Evolutionary conservation across 306 rosid genomes (phyloP), one percentile per base, ranked within the genome.

Genomic region (Glycine soja): DNA sequence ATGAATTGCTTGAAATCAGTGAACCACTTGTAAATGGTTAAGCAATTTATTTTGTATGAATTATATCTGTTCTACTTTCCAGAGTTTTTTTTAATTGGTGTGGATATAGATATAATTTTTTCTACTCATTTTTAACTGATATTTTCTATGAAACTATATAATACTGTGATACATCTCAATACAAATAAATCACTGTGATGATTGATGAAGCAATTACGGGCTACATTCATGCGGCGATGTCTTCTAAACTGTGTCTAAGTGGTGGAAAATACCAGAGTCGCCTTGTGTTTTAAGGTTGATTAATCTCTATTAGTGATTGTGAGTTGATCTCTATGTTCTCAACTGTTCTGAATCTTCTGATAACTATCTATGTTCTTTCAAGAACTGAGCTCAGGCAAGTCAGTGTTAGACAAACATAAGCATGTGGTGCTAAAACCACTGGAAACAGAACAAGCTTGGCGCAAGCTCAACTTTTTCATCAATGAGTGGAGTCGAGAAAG

Each of bases 1-100:
- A 95, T 76, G 97, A 95, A 76, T 89, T 93, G 77, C 94, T 95
- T 63, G 90, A 89, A 85, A 90, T 90, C 30, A 91, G 90, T n/a
- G 99, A 95, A 79, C 99, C 99, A 2, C 97, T 95, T 14, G 76
- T 85, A 15, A 86, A 59, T 71, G 82, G 67, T 80, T 85, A 89
- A 24, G 87, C 90, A 48, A 74, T 78, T 73, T 80, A 86, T 81
- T 81, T 53, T 47, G 70, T 78, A 10, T 79, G 73, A 77, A 67
- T 83, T 53, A 66, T 64, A 59, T 66, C 45, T 68, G 15, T 10
- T 61, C 43, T 70, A 32, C 32, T 42, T 64, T 45, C 75, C 43
- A 62, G 11, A n/a, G 3, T 18, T 15, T 34, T 38, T 47, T 9
- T 13, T 30, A 12, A n/a, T 77, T 40, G 52, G 13, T 70, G 82